Base-by-base conservation (phyloP, 2,329 filamentous ascomycete species). In the Xylariaceae sp. region DNA sequence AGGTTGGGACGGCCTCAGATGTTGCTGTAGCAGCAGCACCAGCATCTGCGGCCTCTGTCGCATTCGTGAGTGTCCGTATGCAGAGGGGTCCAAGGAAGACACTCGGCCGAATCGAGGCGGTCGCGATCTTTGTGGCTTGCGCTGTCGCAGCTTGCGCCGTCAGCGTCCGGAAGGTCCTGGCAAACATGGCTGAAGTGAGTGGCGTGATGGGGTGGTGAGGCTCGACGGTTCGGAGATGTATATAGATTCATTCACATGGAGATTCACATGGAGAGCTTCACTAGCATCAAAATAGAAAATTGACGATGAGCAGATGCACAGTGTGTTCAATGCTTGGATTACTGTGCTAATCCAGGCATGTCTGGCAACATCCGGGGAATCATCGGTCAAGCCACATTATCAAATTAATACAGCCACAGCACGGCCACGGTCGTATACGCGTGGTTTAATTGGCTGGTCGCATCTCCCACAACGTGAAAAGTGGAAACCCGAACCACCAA, bases 91-190 rank as follows among this genome's bases (percentile, higher is more conserved):
- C 11, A 9, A 57, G 45, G 30, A 52, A 39, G 13, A 11, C 17
- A 10, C 30, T 59, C 23, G 56, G 52, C 49, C 49, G 54, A 4
- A 45, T 30, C 45, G 11, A 60, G 44, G 15, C 52, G 23, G 23
- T 30, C 23, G 23, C 23, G 23, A 30, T 30, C 23, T 30, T 30
- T 4, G 23, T 30, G 23, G 23, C 23, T 30, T 30, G 23, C 23
- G 23, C 23, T 30, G 23, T 57, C 50, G 59, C 6, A 50, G 45
- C 57, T 11, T 55, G 55, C 50, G 59, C 63, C 62, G 58, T 51
- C 56, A 68, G 53, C 57, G 57, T 66, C 60, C 65, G 64, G 34
- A 71, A n/a, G 11, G 55, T 53, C 61, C 67, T 66, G 13, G 56
- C 58, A 35, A 70, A 48, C 61, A 71, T 71, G 48, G 17, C 53